Conservation (phyloP, 352 stramenopile species). For the Globisporangium megalacanthum region DNA sequence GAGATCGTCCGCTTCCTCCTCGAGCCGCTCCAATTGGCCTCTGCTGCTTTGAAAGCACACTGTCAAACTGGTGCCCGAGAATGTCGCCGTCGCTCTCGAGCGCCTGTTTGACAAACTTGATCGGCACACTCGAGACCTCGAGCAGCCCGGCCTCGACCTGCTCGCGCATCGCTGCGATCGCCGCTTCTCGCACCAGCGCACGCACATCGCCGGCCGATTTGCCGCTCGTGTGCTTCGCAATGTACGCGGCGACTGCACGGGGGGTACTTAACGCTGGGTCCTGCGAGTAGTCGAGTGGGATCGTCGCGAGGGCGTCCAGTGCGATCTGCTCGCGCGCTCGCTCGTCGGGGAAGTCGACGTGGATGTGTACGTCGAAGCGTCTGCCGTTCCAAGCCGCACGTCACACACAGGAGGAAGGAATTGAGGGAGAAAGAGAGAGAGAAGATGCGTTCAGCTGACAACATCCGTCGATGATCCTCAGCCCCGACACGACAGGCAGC, state of each 20-base stretch:
- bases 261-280: constrained; percentile 23
- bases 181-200: constrained; percentile 69
- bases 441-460: not conserved
- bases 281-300: constrained; percentile 50
- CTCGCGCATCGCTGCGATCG: constrained; percentile 70
- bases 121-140: constrained; percentile 23
- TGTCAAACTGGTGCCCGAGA: constrained; percentile 1
- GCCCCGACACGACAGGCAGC: too few species aligned
- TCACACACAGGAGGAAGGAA: too few species aligned
- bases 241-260: constrained; percentile 33
- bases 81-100: constrained; percentile 7
- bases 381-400: constrained; percentile 17
- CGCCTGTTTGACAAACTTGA: constrained; percentile 31
- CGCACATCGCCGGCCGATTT: constrained; percentile 55
- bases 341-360: constrained; percentile 54
- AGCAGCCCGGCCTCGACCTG: constrained; percentile 25
- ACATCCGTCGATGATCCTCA: not conserved
- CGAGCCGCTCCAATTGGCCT: not conserved
- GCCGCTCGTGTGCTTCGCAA: constrained; percentile 47
- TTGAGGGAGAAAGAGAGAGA: not conserved
- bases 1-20: too few species aligned
- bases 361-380: constrained; percentile 79
- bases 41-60: not conserved
- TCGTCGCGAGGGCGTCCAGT: constrained; percentile 33
- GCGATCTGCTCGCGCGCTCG: constrained; percentile 45